Conservation (phyloP, 225 moss, liverwort and hornwort genomes). For the Climacium dendroides region DNA sequence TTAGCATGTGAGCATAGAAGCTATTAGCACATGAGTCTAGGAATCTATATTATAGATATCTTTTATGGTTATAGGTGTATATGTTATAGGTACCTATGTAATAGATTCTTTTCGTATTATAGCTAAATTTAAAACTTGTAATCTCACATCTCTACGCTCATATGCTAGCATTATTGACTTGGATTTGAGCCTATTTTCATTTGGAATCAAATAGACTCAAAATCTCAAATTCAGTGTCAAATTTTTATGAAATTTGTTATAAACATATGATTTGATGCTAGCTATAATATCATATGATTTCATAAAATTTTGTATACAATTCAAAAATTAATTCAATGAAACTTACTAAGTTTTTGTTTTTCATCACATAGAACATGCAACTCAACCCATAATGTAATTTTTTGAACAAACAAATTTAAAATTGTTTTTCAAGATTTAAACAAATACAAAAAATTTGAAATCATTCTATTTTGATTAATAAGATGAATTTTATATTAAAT, state of each 20-base stretch:
- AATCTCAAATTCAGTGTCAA: not conserved
- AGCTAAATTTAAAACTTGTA: too few species aligned
- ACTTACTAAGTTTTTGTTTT: not conserved
- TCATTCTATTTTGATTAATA: not conserved
- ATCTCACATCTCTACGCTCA: too few species aligned
- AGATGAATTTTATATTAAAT: not conserved
- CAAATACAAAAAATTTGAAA: not conserved
- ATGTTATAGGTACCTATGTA: too few species aligned
- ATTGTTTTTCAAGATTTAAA: accelerated
- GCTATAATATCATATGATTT: not conserved
- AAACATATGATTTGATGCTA: not conserved
- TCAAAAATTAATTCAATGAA: not conserved
- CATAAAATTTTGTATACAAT: not conserved
- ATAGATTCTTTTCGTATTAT: too few species aligned
- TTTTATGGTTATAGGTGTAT: too few species aligned
- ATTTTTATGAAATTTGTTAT: not conserved
- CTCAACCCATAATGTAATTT: not conserved
- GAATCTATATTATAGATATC: too few species aligned
- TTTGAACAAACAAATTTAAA: not conserved
- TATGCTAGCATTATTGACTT: too few species aligned
- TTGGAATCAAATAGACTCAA: accelerated
- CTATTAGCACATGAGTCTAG: too few species aligned
- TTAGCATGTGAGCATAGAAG: too few species aligned
- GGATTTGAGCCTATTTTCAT: not conserved
- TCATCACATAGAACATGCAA: too few species aligned